Base-by-base conservation (phyloP, 306 rosid genomes). In the Prunus dulcis region DNA sequence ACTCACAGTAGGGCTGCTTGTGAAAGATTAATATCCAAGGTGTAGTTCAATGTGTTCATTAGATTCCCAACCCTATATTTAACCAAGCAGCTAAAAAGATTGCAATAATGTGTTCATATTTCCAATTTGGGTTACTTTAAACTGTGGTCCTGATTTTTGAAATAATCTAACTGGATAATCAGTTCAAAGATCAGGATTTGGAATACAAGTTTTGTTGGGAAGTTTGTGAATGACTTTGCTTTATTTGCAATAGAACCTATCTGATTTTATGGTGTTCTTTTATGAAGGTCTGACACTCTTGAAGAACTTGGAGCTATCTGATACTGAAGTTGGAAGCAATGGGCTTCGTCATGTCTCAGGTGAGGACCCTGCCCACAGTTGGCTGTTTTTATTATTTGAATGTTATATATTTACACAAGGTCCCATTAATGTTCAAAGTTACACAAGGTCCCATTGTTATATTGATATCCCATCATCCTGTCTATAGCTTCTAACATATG, bases 311-410 rank as follows among this genome's bases (percentile, higher is more conserved):
- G 89, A 83, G 82, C 82, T 91, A 84, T 91, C 96, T 50, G 96
- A 91, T 77, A 88, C 96, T 9, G 88, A 82, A 75, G 91, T 91
- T 72, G 90, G 89, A 77, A 82, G 85, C 86, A 80, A 53, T 72
- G 96, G 96, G 68, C 82, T 91, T 13, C 80, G 73, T 38, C 86
- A 91, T 88, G 79, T 91, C 76, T 88, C 93, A 49, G 93, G 96
- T 88, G 80, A 76, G 61, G 51, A 19, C 5, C 22, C 15, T 60
- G 9, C 28, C 5, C 22, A 17, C 41, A 15, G 6, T 32, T 30
- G 17, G 23, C 50, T 41, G 51, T 23, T 27, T 45, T 11, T 11
- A 20, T 25, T 67, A 12, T 20, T n/a, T 74, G 18, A 67, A 27
- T 32, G 38, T 32, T 32, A 32, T 32, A 32, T 32, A 23, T 28